Base-by-base conservation (phyloP, 1,139 yeast species). In the Hemisphaericaspora lyxosophila region DNA sequence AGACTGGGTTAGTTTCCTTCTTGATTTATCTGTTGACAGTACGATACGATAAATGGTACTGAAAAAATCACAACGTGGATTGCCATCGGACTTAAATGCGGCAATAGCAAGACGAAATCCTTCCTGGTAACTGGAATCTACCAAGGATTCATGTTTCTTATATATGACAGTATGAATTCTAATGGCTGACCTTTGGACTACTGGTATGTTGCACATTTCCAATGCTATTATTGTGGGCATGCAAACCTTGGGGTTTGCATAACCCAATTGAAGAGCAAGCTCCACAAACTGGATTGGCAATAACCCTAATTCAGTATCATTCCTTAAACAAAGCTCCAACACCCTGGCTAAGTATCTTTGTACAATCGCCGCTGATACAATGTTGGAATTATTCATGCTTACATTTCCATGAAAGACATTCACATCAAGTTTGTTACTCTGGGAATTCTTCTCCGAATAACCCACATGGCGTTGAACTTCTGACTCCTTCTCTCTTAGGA, bases 191-290 rank as follows among this genome's bases (percentile, higher is more conserved):
- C 57, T 57, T 26, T 72, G 63, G 19, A 84, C 65, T n/a, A 59
- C 57, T 2, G 53, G 53, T 19, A 65, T 60, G 0, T 66, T 57
- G 1, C 88, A 78, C 0, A 86, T 71, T 43, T 82, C 80, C 30
- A 88, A 62, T 0, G 92, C 92, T 40, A 87, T 73, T 2, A 85
- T 67, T 0, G 88, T 81, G 0, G 90, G 75, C 9, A 82, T 74
- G 47, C 89, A 79, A 5, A 70, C 51, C 40, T 83, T 76, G 1
- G 95, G 96, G 51, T 84, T 86, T 0, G 84, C 85, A 57, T 78
- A 82, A 0, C 95, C 95, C 36, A 78, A 67, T 23, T 69, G 68
- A 3, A 83, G 70, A 18, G 83, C 73, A 33, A 76, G 56, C 39
- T 71, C 77, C 27, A 86, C 53, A 46, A 82, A 77, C 27, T 70